Evolutionary conservation across 352 stramenopile genomes (phyloP), one percentile per base, ranked within the genome.

Genomic region (Globisporangium orthogonon): DNA sequence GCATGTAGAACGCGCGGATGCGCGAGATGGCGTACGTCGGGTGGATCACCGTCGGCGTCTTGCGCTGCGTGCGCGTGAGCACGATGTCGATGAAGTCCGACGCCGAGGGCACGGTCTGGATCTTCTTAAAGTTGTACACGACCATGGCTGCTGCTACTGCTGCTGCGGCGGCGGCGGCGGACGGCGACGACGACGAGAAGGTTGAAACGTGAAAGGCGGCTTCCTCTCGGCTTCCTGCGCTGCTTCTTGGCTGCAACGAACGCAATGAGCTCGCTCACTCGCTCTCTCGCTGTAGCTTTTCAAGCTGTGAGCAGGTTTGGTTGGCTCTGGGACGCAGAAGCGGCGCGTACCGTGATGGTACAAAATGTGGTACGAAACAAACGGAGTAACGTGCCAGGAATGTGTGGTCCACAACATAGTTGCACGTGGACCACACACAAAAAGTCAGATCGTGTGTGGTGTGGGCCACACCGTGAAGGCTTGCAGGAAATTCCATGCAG

Each of bases 51-150:
- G 98, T 99, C 33, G 98, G 97, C 51, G 97, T 99, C 81, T 98
- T 98, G 67, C 98, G 87, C 83, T 99, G 97, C 47, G 97, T 99
- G 62, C 96, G 87, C 66, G 97, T 99, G 49, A 99, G 83, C 54
- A 99, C 97, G 76, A 99, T 99, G 83, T 99, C 98, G 63, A 99
- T 95, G 56, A 99, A 97, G 67, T 99, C 97, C 64, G 81, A 87
- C 52, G 97, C 96, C 64, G 86, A 86, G 44, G 97, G 97, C 73
- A 99, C 96, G 11, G 96, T 95, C 66, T 94, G 84, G 70, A 99
- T 99, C 82, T 98, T 98, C 79, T 99, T 99, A 72, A 99, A 99
- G 86, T 99, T 99, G 85, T 99, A 99, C 57, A 99, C 94, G 52
- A 98, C 94, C 95, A 98, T 98, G 63, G 41, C 49, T 23, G 23